Percentiles rank a stretch among this genome's conserved stretches.
Evolutionary conservation across 805 yeast genomes (phyloP).

Genomic region (Maudiozyma bulderi): DNA sequence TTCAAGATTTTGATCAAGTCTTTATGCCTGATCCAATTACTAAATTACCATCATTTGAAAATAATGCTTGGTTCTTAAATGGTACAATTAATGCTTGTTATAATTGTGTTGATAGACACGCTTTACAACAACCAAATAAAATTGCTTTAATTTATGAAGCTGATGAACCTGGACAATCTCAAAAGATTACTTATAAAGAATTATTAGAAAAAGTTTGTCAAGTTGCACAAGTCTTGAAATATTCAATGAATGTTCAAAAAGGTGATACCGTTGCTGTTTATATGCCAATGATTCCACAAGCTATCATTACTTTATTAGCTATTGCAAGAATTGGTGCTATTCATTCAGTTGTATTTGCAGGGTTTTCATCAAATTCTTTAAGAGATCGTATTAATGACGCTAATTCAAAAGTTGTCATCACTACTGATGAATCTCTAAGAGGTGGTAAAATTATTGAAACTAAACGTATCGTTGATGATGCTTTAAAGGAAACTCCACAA

Average conservation of each 20-base stretch:
- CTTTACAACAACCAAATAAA: constrained; percentile 58
- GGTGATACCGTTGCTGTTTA: constrained; percentile 84
- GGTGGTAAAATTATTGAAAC: constrained; percentile 77
- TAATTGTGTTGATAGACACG: constrained; percentile 79
- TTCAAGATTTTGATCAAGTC: constrained; percentile 57
- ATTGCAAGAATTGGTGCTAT: constrained; percentile 74
- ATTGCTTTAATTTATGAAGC: constrained; percentile 74
- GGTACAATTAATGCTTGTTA: constrained; percentile 74
- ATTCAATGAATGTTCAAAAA: constrained; percentile 55
- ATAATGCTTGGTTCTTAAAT: constrained; percentile 66
- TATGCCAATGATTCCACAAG: constrained; percentile 80
- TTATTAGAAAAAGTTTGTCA: constrained; percentile 59
- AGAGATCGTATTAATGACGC: constrained; percentile 68
- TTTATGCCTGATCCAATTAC: constrained; percentile 30
- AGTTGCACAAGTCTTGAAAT: constrained; percentile 58
- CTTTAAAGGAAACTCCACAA: constrained; percentile 53
- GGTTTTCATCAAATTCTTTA: constrained; percentile 65
- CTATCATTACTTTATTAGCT: constrained; percentile 65
- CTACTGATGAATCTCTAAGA: constrained; percentile 74
- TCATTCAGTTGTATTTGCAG: constrained; percentile 81
- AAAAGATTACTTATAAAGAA: constrained; percentile 56
- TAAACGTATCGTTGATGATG: constrained; percentile 76
- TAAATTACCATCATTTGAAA: constrained; percentile 33
- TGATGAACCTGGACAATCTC: constrained; percentile 55
- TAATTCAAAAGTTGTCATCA: constrained; percentile 58